Evolutionary conservation across 306 rosid species (phyloP), one percentile per base, ranked within the genome.

Genomic region (Pachyrhizus erosus): DNA sequence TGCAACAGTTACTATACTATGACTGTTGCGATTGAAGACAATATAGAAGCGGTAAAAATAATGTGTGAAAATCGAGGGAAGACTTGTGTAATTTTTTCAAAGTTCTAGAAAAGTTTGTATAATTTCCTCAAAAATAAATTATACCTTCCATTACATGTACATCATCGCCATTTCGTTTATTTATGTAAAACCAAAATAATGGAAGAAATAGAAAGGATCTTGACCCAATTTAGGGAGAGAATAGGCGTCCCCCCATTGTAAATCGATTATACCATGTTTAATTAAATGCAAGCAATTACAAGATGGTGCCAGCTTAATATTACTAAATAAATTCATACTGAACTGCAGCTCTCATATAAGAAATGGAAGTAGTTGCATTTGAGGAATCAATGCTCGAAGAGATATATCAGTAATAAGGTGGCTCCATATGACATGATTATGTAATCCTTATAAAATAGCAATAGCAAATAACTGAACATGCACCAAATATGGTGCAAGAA

Each of bases 401-500:
- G 31, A 78, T 23, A 78, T 23, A 65, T 31, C 33, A 48, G 24
- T 34, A 49, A 46, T 20, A 46, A 70, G 77, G 64, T 1, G 27
- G 80, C 20, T 42, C 46, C 20, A 42, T 21, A 54, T 21, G 46
- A 24, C 49, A n/a, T 39, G 64, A 49, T 20, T 57, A 66, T 65
- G 67, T 17, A 20, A 23, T 43, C 33, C 70, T 37, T 33, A 20
- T 0, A 72, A 33, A 24, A 45, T 64, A 33, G 60, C 24, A 26
- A 80, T 4, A 34, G 33, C 72, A 55, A 69, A 61, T 24, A 78
- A 46, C 81, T n/a, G 24, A 60, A 75, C 34, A 77, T 37, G 42
- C 69, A 49, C 65, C 31, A 17, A 81, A 55, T 70, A 48, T 37
- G 73, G 60, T 69, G 75, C 57, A 62, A 83, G 52, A 82, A 71